Base-by-base conservation (phyloP, 2,329 filamentous ascomycete species). In the Hypoxylon sp. region DNA sequence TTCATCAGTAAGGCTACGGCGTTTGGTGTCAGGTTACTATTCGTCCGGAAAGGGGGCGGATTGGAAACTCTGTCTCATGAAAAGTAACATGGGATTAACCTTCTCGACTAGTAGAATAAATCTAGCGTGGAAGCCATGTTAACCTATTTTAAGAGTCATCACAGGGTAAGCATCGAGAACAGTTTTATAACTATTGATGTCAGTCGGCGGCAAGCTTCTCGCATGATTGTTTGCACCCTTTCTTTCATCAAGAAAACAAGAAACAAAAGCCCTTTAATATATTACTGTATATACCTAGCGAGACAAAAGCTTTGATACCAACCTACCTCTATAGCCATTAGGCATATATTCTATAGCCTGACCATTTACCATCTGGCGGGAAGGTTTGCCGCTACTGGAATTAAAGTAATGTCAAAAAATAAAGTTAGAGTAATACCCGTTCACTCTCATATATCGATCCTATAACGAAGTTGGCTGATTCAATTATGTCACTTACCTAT, bases 401-500 rank as follows among this genome's bases (percentile, higher is more conserved):
- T 30, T 30, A 38, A n/a, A 14, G 34, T 1, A n/a, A 38, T 17
- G 34, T n/a, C 5, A 38, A 38, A 38, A 5, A 13, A 36, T 13
- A 38, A 2, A 6, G 4, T 23, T 55, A 57, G 32, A 43, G 62
- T 45, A 41, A 66, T 28, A 60, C 66, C 59, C 4, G 64, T 71
- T 76, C 74, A 76, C 60, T 74, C 75, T 77, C 79, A 82, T 3
- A 81, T 80, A 69, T 83, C 81, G 30, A 85, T 74, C 14, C 75
- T 83, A 43, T 81, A 83, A 59, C 82, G 85, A 25, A 83, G 83
- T 76, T 85, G 83, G 14, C 79, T 77, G 46, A 85, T n/a, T 82
- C 25, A 25, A 3, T 76, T 82, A 79, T 63, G 91, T 80, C 78
- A 95, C 95, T 21, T 94, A 79, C 10, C 91, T 92, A 0, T 90